Evolutionary conservation across 208 protist species (phyloP).

Genomic region (Porcisia hertigi): DNA sequence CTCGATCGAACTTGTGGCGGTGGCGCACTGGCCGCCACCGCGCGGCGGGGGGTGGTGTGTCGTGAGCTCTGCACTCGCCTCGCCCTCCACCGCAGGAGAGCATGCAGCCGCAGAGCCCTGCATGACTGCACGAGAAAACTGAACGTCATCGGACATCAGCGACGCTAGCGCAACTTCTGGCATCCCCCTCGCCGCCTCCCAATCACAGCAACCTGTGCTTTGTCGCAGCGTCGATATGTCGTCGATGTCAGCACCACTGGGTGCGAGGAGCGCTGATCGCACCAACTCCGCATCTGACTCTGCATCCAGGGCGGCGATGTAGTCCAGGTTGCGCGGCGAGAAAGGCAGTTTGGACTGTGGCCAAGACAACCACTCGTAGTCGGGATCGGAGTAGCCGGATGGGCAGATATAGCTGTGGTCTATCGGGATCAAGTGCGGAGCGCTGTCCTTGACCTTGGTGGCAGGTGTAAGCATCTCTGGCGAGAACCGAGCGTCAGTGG

Average conservation of each 20-base stretch:
- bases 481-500: neutral
- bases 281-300: constrained; percentile 61
- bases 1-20: neutral
- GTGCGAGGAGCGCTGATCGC: constrained; percentile 32
- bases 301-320: constrained; percentile 59
- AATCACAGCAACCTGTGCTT: neutral
- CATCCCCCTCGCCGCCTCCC: neutral
- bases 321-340: constrained; percentile 35
- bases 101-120: neutral
- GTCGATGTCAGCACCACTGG: neutral
- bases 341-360: constrained; percentile 74
- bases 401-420: constrained; percentile 89
- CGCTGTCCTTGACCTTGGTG: neutral
- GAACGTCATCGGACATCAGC: neutral
- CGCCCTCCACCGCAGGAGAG: neutral
- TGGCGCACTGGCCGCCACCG: neutral
- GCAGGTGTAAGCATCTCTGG: neutral
- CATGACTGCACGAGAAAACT: neutral
- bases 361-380: constrained; percentile 87
- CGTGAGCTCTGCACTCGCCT: neutral
- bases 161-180: neutral
- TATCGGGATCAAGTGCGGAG: constrained; percentile 71
- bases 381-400: constrained; percentile 66
- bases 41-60: neutral
- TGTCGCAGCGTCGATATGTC: neutral